A percentile compares a stretch with the other conserved stretches of the same genome.
phyloP scores from a whole-genome alignment of 208 protist species.

The Wallacemonas rigidus region DNA sequence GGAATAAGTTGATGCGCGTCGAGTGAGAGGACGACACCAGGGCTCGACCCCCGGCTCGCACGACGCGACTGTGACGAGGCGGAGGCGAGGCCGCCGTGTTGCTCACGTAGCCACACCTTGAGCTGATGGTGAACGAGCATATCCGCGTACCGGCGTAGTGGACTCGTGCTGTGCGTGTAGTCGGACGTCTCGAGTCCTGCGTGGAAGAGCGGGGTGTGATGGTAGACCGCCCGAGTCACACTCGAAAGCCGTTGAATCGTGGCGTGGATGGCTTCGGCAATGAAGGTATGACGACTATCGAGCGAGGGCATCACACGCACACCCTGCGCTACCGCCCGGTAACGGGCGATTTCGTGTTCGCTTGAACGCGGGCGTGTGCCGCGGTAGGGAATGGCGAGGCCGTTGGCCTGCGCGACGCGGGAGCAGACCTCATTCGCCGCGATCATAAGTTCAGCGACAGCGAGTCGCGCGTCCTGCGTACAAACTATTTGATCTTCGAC shows the following conservation, averaged over 20 bases:
- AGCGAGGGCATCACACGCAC: slow-evolving; percentile 53
- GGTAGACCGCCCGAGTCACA: slow-evolving; percentile 87
- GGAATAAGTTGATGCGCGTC: slow-evolving; percentile 45
- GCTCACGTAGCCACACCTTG: slow-evolving; percentile 76
- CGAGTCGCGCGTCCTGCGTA: slow-evolving; percentile 78
- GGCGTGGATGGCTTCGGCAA: slow-evolving; percentile 77
- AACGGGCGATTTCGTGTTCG: slow-evolving; percentile 73
- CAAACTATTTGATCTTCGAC: slow-evolving; percentile 77
- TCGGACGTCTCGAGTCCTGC: slow-evolving; percentile 72
- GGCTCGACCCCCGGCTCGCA: neutral
- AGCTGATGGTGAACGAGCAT: slow-evolving; percentile 93
- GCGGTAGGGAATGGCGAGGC: slow-evolving; percentile 75
- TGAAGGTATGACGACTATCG: slow-evolving; percentile 52
- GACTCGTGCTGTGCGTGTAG: slow-evolving; percentile 90
- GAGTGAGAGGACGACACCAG: neutral
- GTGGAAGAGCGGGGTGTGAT: slow-evolving; percentile 74
- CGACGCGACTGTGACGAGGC: neutral
- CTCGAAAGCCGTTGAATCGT: slow-evolving; percentile 61
- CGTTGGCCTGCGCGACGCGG: slow-evolving; percentile 75
- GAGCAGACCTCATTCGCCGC: slow-evolving; percentile 92
- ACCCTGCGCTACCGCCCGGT: slow-evolving; percentile 62
- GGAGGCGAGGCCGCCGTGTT: slow-evolving; percentile 1
- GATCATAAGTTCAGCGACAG: slow-evolving; percentile 91
- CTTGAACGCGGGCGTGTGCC: slow-evolving; percentile 76
- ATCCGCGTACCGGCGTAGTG: slow-evolving; percentile 85